Evolutionary conservation across 2,329 filamentous ascomycete species (phyloP).

Genomic region (Domatiomyces catenatus): DNA sequence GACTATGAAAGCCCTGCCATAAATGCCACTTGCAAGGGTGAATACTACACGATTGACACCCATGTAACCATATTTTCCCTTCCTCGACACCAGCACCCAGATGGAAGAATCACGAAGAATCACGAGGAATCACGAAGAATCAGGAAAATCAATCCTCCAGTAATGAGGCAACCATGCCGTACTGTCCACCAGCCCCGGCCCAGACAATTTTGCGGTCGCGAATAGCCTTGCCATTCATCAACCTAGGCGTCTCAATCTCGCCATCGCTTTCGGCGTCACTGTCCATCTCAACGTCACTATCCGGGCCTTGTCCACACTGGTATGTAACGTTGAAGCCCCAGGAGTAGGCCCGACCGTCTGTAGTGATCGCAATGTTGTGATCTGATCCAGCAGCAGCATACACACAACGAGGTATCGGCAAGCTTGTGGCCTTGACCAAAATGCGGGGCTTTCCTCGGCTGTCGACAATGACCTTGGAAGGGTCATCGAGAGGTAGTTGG

Average conservation of each 20-base stretch:
- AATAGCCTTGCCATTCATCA: slow-evolving; percentile 73
- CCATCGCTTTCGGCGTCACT: too few species aligned
- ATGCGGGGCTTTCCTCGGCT: slow-evolving; percentile 53
- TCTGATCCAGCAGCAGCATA: slow-evolving; percentile 52
- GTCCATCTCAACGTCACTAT: too few species aligned
- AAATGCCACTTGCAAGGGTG: too few species aligned
- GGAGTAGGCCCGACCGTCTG: slow-evolving; percentile 53
- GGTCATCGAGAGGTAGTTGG: slow-evolving; percentile 40
- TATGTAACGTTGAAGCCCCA: slow-evolving; percentile 74
- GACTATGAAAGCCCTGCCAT: too few species aligned
- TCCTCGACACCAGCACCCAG: too few species aligned
- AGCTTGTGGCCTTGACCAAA: slow-evolving; percentile 47
- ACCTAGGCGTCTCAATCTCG: slow-evolving; percentile 59
- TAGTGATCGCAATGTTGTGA: slow-evolving; percentile 56
- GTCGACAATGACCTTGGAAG: slow-evolving; percentile 36
- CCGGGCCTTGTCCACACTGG: slow-evolving; percentile 55
- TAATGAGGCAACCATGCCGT: slow-evolving; percentile 25
- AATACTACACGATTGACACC: too few species aligned
- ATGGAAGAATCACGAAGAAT: too few species aligned
- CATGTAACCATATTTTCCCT: too few species aligned
- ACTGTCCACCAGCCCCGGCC: slow-evolving; percentile 82
- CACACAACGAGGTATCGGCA: slow-evolving; percentile 44
- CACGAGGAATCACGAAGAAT: too few species aligned
- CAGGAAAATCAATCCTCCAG: not conserved
- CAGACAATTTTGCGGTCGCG: slow-evolving; percentile 57